A percentile compares a stretch with the other conserved stretches of the same genome.
phyloP scores from a whole-genome alignment of 2,329 filamentous ascomycete genomes.

The Claviceps humidiphila region DNA sequence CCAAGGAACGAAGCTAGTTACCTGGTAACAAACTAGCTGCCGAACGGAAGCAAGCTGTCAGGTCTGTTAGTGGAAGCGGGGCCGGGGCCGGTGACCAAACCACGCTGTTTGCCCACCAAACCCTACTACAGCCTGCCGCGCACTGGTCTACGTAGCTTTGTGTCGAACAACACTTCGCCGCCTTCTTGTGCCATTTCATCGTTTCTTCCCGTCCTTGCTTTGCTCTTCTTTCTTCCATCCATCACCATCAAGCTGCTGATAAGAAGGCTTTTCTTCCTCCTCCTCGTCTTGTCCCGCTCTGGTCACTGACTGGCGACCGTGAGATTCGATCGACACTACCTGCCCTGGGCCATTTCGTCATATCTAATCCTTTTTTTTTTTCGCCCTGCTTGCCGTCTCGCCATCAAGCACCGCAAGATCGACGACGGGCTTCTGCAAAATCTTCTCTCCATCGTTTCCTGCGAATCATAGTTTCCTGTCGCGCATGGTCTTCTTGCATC shows the following conservation, averaged over 20 bases:
- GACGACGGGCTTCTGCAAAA: slow-evolving; percentile 1
- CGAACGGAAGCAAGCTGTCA: too few species aligned
- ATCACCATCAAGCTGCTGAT: slow-evolving; percentile 1
- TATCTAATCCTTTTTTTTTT: slow-evolving; percentile 6
- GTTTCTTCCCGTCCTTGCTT: neutral
- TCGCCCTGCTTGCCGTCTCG: neutral
- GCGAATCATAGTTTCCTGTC: slow-evolving; percentile 1
- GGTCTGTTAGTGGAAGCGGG: too few species aligned
- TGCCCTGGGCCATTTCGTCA: neutral
- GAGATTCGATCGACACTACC: neutral
- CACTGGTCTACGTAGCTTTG: neutral
- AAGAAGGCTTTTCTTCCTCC: neutral
- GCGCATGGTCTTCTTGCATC: slow-evolving; percentile 16
- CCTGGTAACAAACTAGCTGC: too few species aligned
- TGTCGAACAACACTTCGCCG: slow-evolving; percentile 5
- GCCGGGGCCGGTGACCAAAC: too few species aligned
- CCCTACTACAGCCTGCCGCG: neutral
- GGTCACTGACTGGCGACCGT: neutral
- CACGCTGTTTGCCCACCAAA: neutral
- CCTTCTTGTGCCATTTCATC: neutral
- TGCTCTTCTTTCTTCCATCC: neutral
- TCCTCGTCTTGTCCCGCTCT: neutral
- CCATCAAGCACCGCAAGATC: slow-evolving; percentile 11
- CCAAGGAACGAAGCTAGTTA: too few species aligned
- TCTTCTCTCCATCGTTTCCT: slow-evolving; percentile 6